Base-by-base conservation (phyloP, 352 stramenopile genomes). In the Phytophthora vignae region DNA sequence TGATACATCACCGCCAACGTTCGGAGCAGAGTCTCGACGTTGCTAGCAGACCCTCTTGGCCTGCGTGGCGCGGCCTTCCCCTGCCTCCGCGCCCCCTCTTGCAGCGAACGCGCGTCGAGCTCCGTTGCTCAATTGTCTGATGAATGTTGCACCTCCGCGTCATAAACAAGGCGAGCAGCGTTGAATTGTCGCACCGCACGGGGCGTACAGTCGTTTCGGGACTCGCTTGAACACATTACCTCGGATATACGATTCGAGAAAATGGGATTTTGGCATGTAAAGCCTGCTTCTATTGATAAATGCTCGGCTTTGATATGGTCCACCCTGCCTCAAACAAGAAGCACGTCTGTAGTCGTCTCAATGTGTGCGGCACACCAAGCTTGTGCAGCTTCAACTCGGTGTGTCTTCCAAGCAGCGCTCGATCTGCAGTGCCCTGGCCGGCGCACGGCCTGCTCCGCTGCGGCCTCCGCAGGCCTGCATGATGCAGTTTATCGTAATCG, bases 101-200 rank as follows among this genome's bases (percentile, higher is more conserved):
- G 61, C 29, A 36, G 29, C 29, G 29, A 36, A 7, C 29, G 29
- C 29, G 29, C 29, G 27, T 2, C n/a, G 14, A n/a, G 19, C 49
- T 11, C 31, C 48, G 60, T 67, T 67, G 60, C 60, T 67, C 48
- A 15, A 59, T 67, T 25, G 60, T 58, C 46, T 58, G 31, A 29
- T 40, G 44, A 40, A 58, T 53, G 60, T 58, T 54, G 42, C 57
- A 48, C 42, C 3, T n/a, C 40, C 8, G 22, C 12, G 58, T 12
- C 19, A 65, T 46, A 65, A 65, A 65, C 58, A 57, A 65, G 58
- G 9, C 58, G 44, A 65, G 27, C 40, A 36, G 14, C 42, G 40
- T 11, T 19, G 17, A 52, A 52, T 52, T 52, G 44, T 52, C 44
- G 44, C 44, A 52, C n/a, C n/a, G 5, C 44, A n/a, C 44, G 44